Conservation (phyloP, 805 yeast species). For the Yamadazyma tumulicola region DNA sequence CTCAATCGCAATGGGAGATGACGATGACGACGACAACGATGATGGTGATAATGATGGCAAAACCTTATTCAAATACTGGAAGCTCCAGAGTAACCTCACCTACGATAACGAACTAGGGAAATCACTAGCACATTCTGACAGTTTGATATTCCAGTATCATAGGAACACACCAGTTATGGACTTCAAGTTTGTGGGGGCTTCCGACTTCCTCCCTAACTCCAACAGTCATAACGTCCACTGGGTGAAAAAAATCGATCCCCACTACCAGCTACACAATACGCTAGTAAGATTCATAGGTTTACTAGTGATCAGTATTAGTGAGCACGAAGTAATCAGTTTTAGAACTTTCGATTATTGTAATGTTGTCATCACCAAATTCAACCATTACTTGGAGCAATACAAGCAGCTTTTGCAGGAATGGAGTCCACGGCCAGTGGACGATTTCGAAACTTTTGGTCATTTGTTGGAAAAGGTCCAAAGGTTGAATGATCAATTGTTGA, state of each 20-base stretch:
- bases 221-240: conserved; percentile 31
- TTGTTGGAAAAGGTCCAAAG: not conserved
- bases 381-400: conserved; percentile 14
- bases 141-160: conserved; percentile 30
- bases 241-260: conserved; percentile 26
- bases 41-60: conserved; percentile 18
- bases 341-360: conserved; percentile 20
- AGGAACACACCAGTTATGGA: conserved; percentile 29
- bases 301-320: conserved; percentile 32
- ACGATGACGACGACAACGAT: conserved; percentile 10
- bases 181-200: conserved; percentile 29
- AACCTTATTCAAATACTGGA: conserved; percentile 35
- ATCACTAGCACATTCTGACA: conserved; percentile 20
- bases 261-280: conserved; percentile 30
- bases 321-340: conserved; percentile 36
- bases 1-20: conserved; percentile 6
- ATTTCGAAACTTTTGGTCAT: not conserved
- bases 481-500: not conserved
- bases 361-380: conserved; percentile 15
- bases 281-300: conserved; percentile 36
- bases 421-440: conserved; percentile 16
- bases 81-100: conserved; percentile 24
- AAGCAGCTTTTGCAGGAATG: conserved; percentile 15
- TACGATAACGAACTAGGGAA: conserved; percentile 32
- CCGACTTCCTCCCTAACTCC: conserved; percentile 31